These are phyloP conservation scores for Calonectria multiphialidica DNA, from an alignment of 2,329 filamentous ascomycete species.

Conservation along the genomic window DNA sequence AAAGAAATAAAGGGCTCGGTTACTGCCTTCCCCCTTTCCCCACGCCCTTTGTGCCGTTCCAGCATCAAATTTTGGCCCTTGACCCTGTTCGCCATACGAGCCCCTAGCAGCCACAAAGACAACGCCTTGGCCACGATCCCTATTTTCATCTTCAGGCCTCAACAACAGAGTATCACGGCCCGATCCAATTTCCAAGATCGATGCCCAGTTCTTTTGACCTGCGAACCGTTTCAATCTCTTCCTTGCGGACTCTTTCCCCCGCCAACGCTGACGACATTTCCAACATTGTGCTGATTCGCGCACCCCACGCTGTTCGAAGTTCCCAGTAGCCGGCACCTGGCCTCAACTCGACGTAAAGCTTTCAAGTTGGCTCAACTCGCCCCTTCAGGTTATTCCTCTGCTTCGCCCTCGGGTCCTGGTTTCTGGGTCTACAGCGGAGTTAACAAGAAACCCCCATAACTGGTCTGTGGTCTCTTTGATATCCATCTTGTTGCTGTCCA, in stretches of 20 bases:
- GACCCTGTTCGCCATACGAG: constrained; percentile 30
- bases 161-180: constrained; percentile 22
- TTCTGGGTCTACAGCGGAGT: constrained; percentile 96
- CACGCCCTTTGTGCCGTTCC: constrained; percentile 1
- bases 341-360: constrained; percentile 59
- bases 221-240: constrained; percentile 12
- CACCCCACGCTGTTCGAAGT: constrained; percentile 21
- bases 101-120: constrained; percentile 17
- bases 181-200: constrained; percentile 27
- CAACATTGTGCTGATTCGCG: constrained; percentile 6
- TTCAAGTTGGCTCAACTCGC: constrained; percentile 95
- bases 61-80: constrained; percentile 26
- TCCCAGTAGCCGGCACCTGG: constrained; percentile 35
- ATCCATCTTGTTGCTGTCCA: constrained; percentile 15
- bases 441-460: constrained; percentile 98
- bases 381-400: constrained; percentile 77
- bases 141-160: constrained; percentile 17
- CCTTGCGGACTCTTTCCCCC: constrained; percentile 9
- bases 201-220: constrained; percentile 23
- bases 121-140: constrained; percentile 7
- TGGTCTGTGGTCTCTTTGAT: constrained; percentile 50
- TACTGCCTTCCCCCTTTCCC: constrained; percentile 8
- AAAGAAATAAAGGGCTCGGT: background rate
- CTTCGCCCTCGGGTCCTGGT: constrained; percentile 91
- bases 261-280: constrained; percentile 11